Conservation (phyloP, 2,329 filamentous ascomycete genomes). For the Colletotrichum camelliae region DNA sequence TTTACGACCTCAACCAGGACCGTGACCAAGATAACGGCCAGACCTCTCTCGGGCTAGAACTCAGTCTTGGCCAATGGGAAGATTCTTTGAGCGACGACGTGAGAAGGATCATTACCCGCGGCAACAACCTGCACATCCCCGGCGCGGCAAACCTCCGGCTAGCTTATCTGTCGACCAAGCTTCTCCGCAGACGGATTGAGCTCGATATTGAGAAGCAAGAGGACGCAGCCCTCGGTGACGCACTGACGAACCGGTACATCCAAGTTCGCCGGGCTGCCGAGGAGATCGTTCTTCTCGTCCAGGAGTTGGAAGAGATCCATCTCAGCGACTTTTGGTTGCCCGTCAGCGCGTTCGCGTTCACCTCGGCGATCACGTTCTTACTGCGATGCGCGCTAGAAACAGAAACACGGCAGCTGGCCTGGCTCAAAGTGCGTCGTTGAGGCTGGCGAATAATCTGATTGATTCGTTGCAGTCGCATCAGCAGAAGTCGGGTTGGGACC, state of each 20-base stretch:
- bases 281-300: conserved; percentile 52
- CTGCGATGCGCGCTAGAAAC: conserved; percentile 53
- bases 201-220: conserved; percentile 44
- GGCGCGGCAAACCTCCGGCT: conserved; percentile 58
- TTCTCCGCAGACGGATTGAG: conserved; percentile 52
- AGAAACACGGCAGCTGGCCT: conserved; percentile 39
- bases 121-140: conserved; percentile 42
- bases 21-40: conserved; percentile 3
- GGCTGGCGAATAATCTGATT: conserved; percentile 49
- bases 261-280: conserved; percentile 50
- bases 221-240: neutral
- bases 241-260: conserved; percentile 32
- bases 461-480: conserved; percentile 42
- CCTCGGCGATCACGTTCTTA: conserved; percentile 54
- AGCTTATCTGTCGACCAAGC: conserved; percentile 51
- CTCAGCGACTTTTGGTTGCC: conserved; percentile 57
- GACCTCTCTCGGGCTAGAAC: conserved; percentile 37
- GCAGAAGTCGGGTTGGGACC: conserved; percentile 47
- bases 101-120: conserved; percentile 46
- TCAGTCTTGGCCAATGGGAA: conserved; percentile 47
- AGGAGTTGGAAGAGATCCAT: conserved; percentile 48
- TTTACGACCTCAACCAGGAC: conserved; percentile 22
- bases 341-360: conserved; percentile 50
- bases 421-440: conserved; percentile 41
- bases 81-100: conserved; percentile 42